A percentile compares a stretch with the other conserved stretches of the same genome.
Conservation (phyloP, 2,329 filamentous ascomycete genomes). For the Tolypocladium paradoxum region DNA sequence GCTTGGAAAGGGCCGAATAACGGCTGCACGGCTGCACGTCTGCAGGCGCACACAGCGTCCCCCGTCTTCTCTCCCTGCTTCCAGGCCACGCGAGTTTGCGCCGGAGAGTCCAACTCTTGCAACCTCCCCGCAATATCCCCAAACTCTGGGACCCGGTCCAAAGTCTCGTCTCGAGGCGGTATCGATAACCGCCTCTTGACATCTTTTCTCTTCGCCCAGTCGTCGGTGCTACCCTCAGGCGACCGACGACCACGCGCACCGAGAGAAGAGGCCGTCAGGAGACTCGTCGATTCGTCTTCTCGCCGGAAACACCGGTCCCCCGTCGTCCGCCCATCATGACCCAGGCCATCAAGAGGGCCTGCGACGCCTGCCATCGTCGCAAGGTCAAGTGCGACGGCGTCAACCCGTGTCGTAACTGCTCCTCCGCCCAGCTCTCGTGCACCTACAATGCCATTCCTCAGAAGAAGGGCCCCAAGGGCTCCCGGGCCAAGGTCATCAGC, state of each 20-base stretch:
- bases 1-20: slow-evolving; percentile 27
- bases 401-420: slow-evolving; percentile 62
- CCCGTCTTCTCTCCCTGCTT: slow-evolving; percentile 9
- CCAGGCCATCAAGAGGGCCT: slow-evolving; percentile 50
- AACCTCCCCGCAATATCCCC: slow-evolving; percentile 18
- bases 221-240: not conserved
- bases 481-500: slow-evolving; percentile 64
- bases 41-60: slow-evolving; percentile 10
- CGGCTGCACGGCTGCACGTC: slow-evolving; percentile 22
- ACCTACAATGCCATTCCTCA: slow-evolving; percentile 67
- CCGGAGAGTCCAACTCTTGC: not conserved
- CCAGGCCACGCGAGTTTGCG: slow-evolving; percentile 5
- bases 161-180: not conserved
- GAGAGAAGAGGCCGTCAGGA: not conserved
- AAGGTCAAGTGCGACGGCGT: slow-evolving; percentile 66
- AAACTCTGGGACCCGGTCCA: not conserved
- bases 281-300: not conserved
- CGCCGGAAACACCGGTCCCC: not conserved
- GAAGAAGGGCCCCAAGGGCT: slow-evolving; percentile 68
- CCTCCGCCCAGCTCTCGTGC: slow-evolving; percentile 54
- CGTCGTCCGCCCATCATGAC: slow-evolving; percentile 25
- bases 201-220: not conserved
- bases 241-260: not conserved
- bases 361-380: slow-evolving; percentile 63
- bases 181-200: slow-evolving; percentile 2